These are phyloP conservation scores for Suillus fuscotomentosus DNA, from an alignment of 768 basidiomycete genomes.

Conservation along the genomic window DNA sequence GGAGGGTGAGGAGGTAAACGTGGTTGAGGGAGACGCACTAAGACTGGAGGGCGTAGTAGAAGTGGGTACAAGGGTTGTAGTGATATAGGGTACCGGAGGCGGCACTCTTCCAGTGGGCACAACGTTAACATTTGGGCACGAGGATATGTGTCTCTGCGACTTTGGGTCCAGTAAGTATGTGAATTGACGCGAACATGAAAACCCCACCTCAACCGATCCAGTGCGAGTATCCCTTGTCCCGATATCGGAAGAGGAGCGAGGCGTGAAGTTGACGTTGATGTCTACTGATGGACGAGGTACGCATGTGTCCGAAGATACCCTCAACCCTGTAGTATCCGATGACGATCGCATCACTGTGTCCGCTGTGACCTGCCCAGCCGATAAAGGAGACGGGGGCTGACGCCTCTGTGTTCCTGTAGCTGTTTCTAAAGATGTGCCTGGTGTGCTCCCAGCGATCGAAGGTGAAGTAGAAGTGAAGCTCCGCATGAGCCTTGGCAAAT, in stretches of 20 bases:
- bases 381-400: background rate
- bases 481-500: constrained; percentile 2
- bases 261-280: background rate
- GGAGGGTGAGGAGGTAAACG: background rate
- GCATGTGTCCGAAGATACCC: background rate
- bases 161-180: background rate
- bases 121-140: background rate
- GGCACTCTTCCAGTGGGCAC: background rate
- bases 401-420: background rate
- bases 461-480: background rate
- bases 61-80: background rate
- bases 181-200: no score
- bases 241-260: background rate
- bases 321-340: background rate
- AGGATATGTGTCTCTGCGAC: background rate
- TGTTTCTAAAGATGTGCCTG: background rate
- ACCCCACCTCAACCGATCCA: background rate
- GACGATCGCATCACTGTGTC: background rate
- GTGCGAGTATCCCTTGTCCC: background rate
- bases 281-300: background rate
- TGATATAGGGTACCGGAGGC: background rate
- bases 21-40: background rate
- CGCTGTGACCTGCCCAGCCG: background rate
- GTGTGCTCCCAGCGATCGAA: background rate
- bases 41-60: background rate